Evolutionary conservation across 257 asterid genomes (phyloP), one percentile per base, ranked within the genome.

Genomic region (Coffea eugenioides): DNA sequence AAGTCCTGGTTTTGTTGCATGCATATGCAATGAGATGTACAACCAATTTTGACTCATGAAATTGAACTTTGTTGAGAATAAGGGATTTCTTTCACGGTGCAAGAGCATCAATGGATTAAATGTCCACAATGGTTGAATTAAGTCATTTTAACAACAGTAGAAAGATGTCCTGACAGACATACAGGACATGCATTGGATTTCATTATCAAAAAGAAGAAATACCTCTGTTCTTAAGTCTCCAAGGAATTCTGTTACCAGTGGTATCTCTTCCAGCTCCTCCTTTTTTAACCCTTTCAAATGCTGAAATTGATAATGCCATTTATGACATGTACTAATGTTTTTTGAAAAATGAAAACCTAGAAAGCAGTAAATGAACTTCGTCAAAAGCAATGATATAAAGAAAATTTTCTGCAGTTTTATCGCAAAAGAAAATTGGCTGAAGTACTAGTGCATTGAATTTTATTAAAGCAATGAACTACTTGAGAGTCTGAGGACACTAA

Each of bases 181-280:
- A 36, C 57, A 77, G 76, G 43, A 80, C 16, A 75, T 18, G 54
- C 6, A 7, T 49, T 67, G 20, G 56, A 13, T 36, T 70, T 59
- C 67, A 70, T 81, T 31, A 67, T 80, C 65, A 69, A 48, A 69
- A 51, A 54, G 43, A 71, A 23, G 27, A 73, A 69, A 82, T 88
- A 93, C 98, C 98, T 91, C 97, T 16, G 78, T 73, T 69, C 84
- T 85, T 51, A 94, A 70, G 86, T 95, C 97, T 39, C 79, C 88
- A 71, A 93, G 82, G 68, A 91, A 74, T 65, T 93, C 98, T 36
- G 87, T 73, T 80, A 83, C 85, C 74, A 88, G 87, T 74, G 95
- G 92, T 83, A 95, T 88, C 91, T 93, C 97, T 73, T 90, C 92
- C 80, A 90, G 88, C 92, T 85, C 91, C 79, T 90, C 92, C 85